These are phyloP conservation scores for Dothideomycetidae sp. DNA, from an alignment of 2,329 filamentous ascomycete species.

Conservation along the genomic window DNA sequence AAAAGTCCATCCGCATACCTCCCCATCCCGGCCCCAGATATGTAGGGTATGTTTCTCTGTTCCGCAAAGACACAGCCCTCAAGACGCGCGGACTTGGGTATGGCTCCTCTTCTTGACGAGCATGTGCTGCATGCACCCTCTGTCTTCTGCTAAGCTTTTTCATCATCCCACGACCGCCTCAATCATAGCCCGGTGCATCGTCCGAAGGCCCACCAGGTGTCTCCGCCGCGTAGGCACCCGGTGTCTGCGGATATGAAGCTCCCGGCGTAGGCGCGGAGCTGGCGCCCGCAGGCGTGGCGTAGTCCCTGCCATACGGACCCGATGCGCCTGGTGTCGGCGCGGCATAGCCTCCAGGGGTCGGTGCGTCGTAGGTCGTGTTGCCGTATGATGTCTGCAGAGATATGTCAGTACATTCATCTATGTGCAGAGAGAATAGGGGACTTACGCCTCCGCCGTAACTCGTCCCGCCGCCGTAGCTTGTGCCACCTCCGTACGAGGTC, in stretches of 20 bases:
- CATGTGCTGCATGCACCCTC: too few relatives aligned
- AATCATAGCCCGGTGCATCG: slow-evolving; percentile 9
- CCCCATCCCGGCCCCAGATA: too few relatives aligned
- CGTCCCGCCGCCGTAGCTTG: slow-evolving; percentile 36
- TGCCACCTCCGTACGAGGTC: slow-evolving; percentile 38
- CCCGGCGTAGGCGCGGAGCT: slow-evolving; percentile 44
- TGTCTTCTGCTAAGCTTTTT: background rate
- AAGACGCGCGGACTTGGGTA: too few relatives aligned
- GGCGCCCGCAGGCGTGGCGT: slow-evolving; percentile 26
- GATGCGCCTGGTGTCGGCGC: slow-evolving; percentile 29
- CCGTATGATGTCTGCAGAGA: slow-evolving; percentile 20
- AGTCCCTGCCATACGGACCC: slow-evolving; percentile 20
- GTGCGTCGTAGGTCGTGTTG: slow-evolving; percentile 53
- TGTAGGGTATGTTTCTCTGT: too few relatives aligned
- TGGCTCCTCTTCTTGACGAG: too few relatives aligned
- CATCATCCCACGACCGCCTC: background rate
- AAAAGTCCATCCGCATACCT: too few relatives aligned
- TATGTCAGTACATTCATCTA: slow-evolving; percentile 11
- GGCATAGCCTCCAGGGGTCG: slow-evolving; percentile 30
- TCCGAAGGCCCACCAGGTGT: slow-evolving; percentile 5
- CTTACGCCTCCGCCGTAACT: slow-evolving; percentile 23
- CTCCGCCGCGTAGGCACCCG: slow-evolving; percentile 8
- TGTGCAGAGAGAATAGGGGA: slow-evolving; percentile 10
- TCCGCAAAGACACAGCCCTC: too few relatives aligned
- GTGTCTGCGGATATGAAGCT: slow-evolving; percentile 6